Evolutionary conservation across 1,284 basidiomycete genomes (phyloP).

Genomic region (Sanghuangporus weigelae): DNA sequence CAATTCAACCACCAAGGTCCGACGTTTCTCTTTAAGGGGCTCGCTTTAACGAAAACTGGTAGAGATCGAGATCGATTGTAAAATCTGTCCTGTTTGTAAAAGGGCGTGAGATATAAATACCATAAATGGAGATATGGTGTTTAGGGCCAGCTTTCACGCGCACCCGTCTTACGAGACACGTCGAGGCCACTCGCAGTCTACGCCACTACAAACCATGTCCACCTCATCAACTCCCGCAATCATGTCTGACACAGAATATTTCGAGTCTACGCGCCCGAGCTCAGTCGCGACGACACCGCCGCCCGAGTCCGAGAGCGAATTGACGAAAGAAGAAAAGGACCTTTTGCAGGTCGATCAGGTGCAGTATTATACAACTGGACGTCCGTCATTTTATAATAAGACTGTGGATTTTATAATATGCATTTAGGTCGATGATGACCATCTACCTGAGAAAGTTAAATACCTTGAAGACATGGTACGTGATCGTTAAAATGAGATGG

Average conservation of each 20-base stretch:
- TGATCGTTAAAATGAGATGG: not conserved
- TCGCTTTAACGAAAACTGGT: too few species aligned
- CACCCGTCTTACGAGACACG: not conserved
- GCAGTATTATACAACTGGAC: not conserved
- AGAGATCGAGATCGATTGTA: too few species aligned
- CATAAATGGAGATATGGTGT: not conserved
- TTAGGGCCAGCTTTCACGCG: conserved; percentile 1
- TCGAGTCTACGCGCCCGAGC: conserved; percentile 15
- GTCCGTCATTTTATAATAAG: not conserved
- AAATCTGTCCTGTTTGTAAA: not conserved
- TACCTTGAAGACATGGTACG: conserved; percentile 18
- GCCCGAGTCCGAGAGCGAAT: not conserved
- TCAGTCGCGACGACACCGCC: conserved; percentile 12
- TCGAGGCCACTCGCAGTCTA: not conserved
- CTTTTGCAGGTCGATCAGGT: conserved; percentile 11
- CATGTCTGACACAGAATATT: conserved; percentile 11
- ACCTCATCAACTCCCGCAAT: conserved; percentile 2
- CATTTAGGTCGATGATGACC: not conserved
- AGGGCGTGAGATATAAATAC: not conserved
- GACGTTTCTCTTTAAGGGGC: too few species aligned
- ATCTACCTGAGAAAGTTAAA: conserved; percentile 9
- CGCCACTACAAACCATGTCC: conserved; percentile 3
- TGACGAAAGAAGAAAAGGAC: not conserved
- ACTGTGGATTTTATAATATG: not conserved
- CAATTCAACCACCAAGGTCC: too few species aligned